These are phyloP conservation scores for Blastomyces gilchristii DNA, from an alignment of 2,329 filamentous ascomycete species.

Conservation along the genomic window DNA sequence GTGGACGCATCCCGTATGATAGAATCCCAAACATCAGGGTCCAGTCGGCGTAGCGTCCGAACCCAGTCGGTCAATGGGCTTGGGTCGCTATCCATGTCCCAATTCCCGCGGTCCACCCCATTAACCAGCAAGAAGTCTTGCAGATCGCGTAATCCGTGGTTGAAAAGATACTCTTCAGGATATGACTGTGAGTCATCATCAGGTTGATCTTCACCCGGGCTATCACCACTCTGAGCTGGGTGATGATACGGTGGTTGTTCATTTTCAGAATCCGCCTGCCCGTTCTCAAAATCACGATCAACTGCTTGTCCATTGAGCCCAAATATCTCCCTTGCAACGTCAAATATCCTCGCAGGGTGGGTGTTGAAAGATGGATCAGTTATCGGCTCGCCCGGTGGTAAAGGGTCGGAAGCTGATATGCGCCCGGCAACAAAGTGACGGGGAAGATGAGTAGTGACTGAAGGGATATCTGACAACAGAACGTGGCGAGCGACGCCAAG, in stretches of 20 bases:
- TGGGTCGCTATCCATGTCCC: slow-evolving; percentile 29
- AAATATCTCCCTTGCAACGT: slow-evolving; percentile 3
- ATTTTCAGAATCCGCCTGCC: neutral
- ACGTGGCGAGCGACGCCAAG: slow-evolving; percentile 61
- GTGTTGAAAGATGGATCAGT: slow-evolving; percentile 10
- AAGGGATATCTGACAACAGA: slow-evolving; percentile 64
- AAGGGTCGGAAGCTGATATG: slow-evolving; percentile 69
- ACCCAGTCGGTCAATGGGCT: slow-evolving; percentile 30
- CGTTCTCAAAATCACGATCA: neutral
- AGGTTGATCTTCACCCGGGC: slow-evolving; percentile 1
- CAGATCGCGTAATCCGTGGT: slow-evolving; percentile 26
- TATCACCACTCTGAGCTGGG: neutral
- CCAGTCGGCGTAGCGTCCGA: slow-evolving; percentile 23
- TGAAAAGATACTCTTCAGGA: slow-evolving; percentile 20
- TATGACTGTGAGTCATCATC: slow-evolving; percentile 6
- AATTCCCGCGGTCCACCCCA: slow-evolving; percentile 35
- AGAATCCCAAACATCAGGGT: slow-evolving; percentile 21
- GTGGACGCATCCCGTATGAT: slow-evolving; percentile 21
- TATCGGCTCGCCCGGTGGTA: slow-evolving; percentile 51
- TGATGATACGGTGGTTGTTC: neutral
- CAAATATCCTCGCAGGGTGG: neutral
- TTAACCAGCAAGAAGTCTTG: slow-evolving; percentile 29
- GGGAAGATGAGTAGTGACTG: slow-evolving; percentile 61
- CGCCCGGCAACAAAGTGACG: slow-evolving; percentile 51
- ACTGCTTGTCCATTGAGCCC: neutral